Evolutionary conservation across 1,139 yeast genomes (phyloP), one percentile per base, ranked within the genome.

Genomic region (Kurtzmaniella natalensis): DNA sequence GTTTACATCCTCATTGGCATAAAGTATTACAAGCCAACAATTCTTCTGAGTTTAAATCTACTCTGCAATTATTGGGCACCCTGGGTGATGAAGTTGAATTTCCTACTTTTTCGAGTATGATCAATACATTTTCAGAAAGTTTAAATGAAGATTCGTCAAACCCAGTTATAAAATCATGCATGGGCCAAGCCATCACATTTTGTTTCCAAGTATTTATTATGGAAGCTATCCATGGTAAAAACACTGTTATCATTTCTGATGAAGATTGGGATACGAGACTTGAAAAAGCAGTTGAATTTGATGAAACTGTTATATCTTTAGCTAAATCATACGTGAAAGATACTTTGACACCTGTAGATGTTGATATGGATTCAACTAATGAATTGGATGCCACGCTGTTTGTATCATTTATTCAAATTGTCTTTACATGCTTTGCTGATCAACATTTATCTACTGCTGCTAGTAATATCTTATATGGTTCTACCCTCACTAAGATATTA

Each of bases 1-100:
- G 97, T 0, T 63, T 92, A 19, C 80, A 86, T 50, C 96, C 96
- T 0, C 76, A 84, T 48, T 74, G 81, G 77, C 79, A 74, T 49
- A 64, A 61, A 33, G 55, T 67, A 7, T 50, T 66, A 30, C 73
- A 67, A 44, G 63, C 77, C 0, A 56, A 73, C 4, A 64, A 63
- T 30, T 58, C 64, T 0, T 39, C 41, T 0, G 72, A 64, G n/a
- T 61, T 61, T 42, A 65, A 61, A 29, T 48, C 77, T 0, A 70
- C 76, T 0, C 35, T 56, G 7, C 76, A 73, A 28, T 48, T 72
- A 11, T 47, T 76, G 25, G 74, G 72, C 1, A 47, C 59, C 4
- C 50, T 53, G 7, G 29, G 17, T 3, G 48, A 59, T 4, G 47
- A 45, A 2, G 57, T 69, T 1, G 38, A 44, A n/a, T 73, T 77